Percentiles rank a stretch among this genome's conserved stretches.
These are phyloP conservation scores for Acanthamoeba triangularis DNA, from an alignment of 208 protist species.

Conservation along the genomic window DNA sequence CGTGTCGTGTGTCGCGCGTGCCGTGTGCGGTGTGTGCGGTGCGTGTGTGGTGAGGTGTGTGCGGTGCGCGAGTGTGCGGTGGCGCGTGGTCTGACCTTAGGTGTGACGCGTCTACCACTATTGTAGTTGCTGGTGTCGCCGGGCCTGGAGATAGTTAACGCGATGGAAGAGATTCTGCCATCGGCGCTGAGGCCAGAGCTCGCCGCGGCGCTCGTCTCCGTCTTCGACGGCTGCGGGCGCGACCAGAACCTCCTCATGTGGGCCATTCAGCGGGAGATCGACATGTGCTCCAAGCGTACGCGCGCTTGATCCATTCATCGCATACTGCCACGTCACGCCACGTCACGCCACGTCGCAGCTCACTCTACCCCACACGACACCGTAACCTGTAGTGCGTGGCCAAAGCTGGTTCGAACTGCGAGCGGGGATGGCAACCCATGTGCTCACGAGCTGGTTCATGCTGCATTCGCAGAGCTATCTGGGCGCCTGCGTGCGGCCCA, in stretches of 20 bases:
- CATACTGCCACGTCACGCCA: background rate
- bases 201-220: slow-evolving; percentile 21
- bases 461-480: background rate
- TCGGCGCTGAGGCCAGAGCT: slow-evolving; percentile 8
- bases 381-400: slow-evolving; percentile 1
- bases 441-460: background rate
- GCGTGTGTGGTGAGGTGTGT: background rate
- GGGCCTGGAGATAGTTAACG: slow-evolving; percentile 37
- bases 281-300: slow-evolving; percentile 26
- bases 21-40: background rate
- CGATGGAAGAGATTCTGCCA: slow-evolving; percentile 57
- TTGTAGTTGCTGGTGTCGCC: slow-evolving; percentile 38
- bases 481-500: background rate
- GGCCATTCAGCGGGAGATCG: slow-evolving; percentile 62
- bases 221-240: background rate
- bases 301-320: background rate
- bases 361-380: background rate
- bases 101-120: background rate
- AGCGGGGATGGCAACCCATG: background rate
- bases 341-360: no score
- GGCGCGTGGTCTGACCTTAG: background rate
- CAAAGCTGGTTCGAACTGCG: background rate
- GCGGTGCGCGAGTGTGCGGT: background rate
- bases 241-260: slow-evolving; percentile 59
- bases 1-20: background rate